Evolutionary conservation across 192 early-diverging fungal species (phyloP), one percentile per base, ranked within the genome.

Genomic region (Backusella psychrophila): DNA sequence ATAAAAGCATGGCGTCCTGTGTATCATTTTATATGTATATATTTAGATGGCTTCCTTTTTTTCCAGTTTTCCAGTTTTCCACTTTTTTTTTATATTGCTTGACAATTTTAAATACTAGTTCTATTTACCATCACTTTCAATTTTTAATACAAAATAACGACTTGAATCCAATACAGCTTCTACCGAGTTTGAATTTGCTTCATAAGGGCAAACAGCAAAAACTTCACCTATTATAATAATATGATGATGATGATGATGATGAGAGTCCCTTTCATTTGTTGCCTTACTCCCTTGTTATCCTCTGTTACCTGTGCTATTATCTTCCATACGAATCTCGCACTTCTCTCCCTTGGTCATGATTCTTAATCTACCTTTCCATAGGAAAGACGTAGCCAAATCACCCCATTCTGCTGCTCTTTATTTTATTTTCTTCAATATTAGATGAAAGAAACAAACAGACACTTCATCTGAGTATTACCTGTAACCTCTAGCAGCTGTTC

Each of bases 81-180:
- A n/a, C 17, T 31, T 49, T 8, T 59, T n/a, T 59, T 74, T 14
- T 26, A 31, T 66, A 46, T 11, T 46, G 1, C 52, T 14, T 46
- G 38, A 39, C 38, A 39, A 39, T 39, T 39, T 39, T 39, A 39
- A 59, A 12, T n/a, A 26, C 53, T 9, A 49, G 34, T 69, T 38
- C 15, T 8, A 46, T 35, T 74, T 74, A 78, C 88, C 94, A 83
- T 85, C 87, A 81, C 83, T 85, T 84, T 82, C 92, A 8, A 97
- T 88, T 56, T 85, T 90, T 39, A 97, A 76, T 7, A 95, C 94
- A 92, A 97, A 97, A 80, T 96, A 97, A 8, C 95, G 88, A 63
- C 87, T 89, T 29, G 93, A 95, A 79, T 97, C 95, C 7, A 87
- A 79, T 9, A 97, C 95, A 23, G 91, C 85, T 81, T 96, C 94